phyloP scores from a whole-genome alignment of 768 basidiomycete species.

The Hygrocybe coccinea region DNA sequence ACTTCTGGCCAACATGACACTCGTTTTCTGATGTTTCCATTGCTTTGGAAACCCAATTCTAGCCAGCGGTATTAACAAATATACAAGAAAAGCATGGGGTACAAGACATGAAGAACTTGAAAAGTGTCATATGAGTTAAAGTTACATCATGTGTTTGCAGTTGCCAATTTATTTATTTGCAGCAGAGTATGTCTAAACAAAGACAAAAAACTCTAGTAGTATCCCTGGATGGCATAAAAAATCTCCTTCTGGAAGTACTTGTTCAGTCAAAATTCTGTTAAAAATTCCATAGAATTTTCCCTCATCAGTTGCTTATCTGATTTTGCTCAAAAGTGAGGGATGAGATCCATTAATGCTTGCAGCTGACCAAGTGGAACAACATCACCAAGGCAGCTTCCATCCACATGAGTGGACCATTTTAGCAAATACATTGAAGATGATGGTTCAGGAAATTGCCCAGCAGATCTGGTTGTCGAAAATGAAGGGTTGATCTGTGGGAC shows the following conservation, averaged over 20 bases:
- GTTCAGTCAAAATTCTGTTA: not conserved
- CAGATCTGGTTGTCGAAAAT: not conserved
- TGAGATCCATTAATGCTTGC: constrained; percentile 6
- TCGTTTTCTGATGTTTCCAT: too few relatives aligned
- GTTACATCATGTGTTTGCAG: not conserved
- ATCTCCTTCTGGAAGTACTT: not conserved
- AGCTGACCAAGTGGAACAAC: constrained; percentile 4
- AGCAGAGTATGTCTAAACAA: too few relatives aligned
- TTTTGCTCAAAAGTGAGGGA: constrained; percentile 5
- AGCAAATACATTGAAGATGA: constrained; percentile 5
- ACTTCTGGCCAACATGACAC: too few relatives aligned
- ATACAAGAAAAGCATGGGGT: too few relatives aligned
- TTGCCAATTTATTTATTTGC: not conserved
- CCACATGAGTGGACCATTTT: not conserved
- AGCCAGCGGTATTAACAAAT: too few relatives aligned
- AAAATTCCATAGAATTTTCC: not conserved
- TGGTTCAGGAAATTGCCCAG: constrained; percentile 7
- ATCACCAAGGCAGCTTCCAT: constrained; percentile 4
- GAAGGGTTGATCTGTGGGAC: constrained; percentile 3
- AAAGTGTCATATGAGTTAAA: too few relatives aligned
- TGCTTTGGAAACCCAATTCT: too few relatives aligned
- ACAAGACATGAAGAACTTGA: too few relatives aligned
- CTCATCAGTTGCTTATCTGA: constrained; percentile 2
- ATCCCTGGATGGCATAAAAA: constrained; percentile 1
- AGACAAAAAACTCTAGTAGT: too few relatives aligned